Base-by-base conservation (phyloP, 2,329 filamentous ascomycete species). In the Malbranchea cinnamomea region DNA sequence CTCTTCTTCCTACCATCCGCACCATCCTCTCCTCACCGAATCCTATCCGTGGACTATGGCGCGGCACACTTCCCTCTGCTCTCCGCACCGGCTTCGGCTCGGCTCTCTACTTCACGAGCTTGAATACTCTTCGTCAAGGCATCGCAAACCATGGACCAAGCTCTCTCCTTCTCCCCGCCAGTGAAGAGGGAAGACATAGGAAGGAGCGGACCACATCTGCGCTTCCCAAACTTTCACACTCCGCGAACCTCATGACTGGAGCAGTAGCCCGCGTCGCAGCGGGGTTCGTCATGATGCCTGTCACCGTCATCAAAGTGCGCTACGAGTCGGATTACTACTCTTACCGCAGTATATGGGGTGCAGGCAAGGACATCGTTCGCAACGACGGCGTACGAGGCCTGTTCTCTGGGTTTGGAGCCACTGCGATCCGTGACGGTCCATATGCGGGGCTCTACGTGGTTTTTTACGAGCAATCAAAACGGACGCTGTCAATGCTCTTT, bases 391-490 rank as follows among this genome's bases (percentile, higher is more conserved):
- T 80, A 3, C 71, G 76, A 17, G 89, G 87, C 0, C 91, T 98
- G 56, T 95, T 95, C 47, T 73, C 80, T 0, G 89, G 89, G 1
- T 93, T 92, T 47, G 89, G 89, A 23, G 89, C 87, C 2, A 98
- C 89, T 0, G 83, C 89, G 1, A 71, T 92, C 16, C 70, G 89
- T 26, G 89, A 98, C 54, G 89, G 85, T n/a, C 89, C 89, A 0
- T 95, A 95, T 50, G 89, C 89, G 0, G 89, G 89, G 0, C 64
- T 94, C 10, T 98, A 98, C 48, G 83, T 98, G 1, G 62, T 94
- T 5, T 80, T 93, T 43, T 98, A 98, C 56, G 89, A 98, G 58
- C 54, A 60, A 30, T 39, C 50, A 12, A 61, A 60, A 32, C 49
- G 50, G 5, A 43, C 38, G 3, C 37, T 60, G 6, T 41, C 48